Percentiles rank a stretch among this genome's conserved stretches.
phyloP scores from a whole-genome alignment of 2,329 filamentous ascomycete species.

The Neodidymelliopsis sp. region DNA sequence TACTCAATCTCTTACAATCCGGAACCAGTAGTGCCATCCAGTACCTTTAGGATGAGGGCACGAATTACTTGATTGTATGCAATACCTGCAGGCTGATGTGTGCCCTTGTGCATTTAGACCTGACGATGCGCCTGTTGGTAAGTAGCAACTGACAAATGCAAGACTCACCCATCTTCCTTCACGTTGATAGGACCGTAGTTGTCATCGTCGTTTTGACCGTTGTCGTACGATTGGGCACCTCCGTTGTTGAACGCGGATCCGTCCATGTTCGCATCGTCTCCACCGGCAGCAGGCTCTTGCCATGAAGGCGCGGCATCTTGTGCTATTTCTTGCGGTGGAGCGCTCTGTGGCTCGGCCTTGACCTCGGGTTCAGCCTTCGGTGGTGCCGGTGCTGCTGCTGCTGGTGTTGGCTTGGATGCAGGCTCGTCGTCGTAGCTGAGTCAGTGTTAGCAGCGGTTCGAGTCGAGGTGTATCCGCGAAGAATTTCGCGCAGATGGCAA shows the following conservation, averaged over 20 bases:
- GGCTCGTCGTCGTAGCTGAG: constrained; percentile 52
- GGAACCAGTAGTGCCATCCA: neutral
- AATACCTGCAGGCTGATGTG: neutral
- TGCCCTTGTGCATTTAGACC: constrained; percentile 23
- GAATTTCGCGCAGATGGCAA: constrained; percentile 30
- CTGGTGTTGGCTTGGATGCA: constrained; percentile 39
- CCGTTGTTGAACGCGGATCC: constrained; percentile 40
- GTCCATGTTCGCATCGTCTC: constrained; percentile 43
- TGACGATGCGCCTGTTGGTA: constrained; percentile 33
- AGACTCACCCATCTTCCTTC: constrained; percentile 90
- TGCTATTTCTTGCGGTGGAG: constrained; percentile 26
- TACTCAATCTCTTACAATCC: constrained; percentile 7
- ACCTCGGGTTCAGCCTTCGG: constrained; percentile 32
- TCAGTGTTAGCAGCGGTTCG: constrained; percentile 19
- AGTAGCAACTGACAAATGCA: constrained; percentile 20
- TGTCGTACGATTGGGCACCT: constrained; percentile 41
- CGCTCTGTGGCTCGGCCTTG: constrained; percentile 26
- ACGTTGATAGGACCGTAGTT: constrained; percentile 68
- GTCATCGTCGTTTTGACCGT: constrained; percentile 47
- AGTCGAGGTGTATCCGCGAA: neutral
- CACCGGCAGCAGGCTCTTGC: constrained; percentile 26
- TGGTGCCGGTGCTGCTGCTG: constrained; percentile 29
- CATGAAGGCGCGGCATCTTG: constrained; percentile 28
- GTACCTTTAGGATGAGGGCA: neutral
- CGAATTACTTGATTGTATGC: neutral